Conservation (phyloP, 2,329 filamentous ascomycete species). For the Alternaria sp. region DNA sequence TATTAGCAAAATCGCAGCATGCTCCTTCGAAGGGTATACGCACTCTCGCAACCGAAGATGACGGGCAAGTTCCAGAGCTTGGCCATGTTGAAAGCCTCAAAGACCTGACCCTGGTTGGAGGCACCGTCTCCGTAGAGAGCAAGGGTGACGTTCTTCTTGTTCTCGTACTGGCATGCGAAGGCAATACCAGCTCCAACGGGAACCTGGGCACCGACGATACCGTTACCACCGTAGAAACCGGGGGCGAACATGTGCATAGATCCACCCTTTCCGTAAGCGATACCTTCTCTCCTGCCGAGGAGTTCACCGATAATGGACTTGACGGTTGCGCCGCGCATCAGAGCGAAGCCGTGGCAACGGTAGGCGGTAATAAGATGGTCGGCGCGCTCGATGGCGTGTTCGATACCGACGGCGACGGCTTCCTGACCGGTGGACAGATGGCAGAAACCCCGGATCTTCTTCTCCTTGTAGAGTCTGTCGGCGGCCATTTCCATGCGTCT, state of each 20-base stretch:
- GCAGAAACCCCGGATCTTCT: slow-evolving; percentile 99
- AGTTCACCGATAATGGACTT: slow-evolving; percentile 32
- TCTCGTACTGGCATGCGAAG: slow-evolving; percentile 95
- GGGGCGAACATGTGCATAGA: slow-evolving; percentile 99
- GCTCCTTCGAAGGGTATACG: slow-evolving; percentile 51
- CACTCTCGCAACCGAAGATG: slow-evolving; percentile 98
- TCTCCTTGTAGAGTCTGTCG: slow-evolving; percentile 99
- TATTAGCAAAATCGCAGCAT: slow-evolving; percentile 25
- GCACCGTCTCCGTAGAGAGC: slow-evolving; percentile 98
- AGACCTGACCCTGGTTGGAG: slow-evolving; percentile 98
- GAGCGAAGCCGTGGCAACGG: slow-evolving; percentile 96
- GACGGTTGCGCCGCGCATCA: slow-evolving; percentile 88
- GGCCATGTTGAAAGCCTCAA: slow-evolving; percentile 99
- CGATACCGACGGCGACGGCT: slow-evolving; percentile 95
- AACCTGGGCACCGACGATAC: slow-evolving; percentile 98
- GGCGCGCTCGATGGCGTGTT: slow-evolving; percentile 88
- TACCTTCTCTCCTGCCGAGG: slow-evolving; percentile 90
- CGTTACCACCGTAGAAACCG: slow-evolving; percentile 98
- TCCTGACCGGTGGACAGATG: slow-evolving; percentile 98
- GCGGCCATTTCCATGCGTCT: slow-evolving; percentile 99
- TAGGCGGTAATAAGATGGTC: slow-evolving; percentile 98
- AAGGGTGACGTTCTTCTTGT: slow-evolving; percentile 84
- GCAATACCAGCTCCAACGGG: slow-evolving; percentile 95
- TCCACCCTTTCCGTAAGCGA: slow-evolving; percentile 97
- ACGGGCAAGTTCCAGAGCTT: slow-evolving; percentile 98